Evolutionary conservation across 129 eudicot genomes (phyloP).

Genomic region (Pulicaria dysenterica): DNA sequence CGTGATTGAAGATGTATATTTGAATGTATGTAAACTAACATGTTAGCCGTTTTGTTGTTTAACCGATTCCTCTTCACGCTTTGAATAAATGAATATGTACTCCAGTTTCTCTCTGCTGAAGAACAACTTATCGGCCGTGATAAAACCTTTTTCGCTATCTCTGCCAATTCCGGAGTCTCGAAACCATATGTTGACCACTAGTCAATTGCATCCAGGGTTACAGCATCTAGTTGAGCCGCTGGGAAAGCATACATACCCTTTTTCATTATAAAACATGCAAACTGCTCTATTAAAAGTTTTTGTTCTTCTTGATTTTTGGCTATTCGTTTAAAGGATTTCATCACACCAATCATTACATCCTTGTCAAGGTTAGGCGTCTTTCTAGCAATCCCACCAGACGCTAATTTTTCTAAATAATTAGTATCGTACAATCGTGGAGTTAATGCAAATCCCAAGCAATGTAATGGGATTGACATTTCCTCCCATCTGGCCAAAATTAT

Average conservation of each 20-base stretch:
- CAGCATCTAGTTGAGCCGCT: background rate
- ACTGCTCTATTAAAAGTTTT: background rate
- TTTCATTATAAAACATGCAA: background rate
- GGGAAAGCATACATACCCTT: background rate
- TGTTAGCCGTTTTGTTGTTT: background rate
- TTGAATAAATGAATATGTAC: no score
- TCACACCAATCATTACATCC: background rate
- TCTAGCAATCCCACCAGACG: background rate
- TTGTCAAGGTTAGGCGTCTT: slow-evolving; percentile 1
- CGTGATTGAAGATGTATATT: background rate
- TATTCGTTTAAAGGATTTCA: background rate
- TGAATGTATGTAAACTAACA: background rate
- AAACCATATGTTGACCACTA: background rate
- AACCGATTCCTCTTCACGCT: no score
- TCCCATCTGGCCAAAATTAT: background rate
- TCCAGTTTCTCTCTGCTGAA: no score
- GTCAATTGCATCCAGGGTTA: background rate
- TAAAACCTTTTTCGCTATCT: no score
- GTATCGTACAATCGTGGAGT: background rate
- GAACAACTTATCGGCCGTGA: no score
- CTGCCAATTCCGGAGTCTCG: background rate
- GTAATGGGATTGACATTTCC: slow-evolving; percentile 7
- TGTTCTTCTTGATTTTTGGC: background rate
- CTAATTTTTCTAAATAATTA: background rate
- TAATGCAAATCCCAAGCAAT: background rate